Base-by-base conservation (phyloP, 2,329 filamentous ascomycete species). In the Ilyonectria destructans region DNA sequence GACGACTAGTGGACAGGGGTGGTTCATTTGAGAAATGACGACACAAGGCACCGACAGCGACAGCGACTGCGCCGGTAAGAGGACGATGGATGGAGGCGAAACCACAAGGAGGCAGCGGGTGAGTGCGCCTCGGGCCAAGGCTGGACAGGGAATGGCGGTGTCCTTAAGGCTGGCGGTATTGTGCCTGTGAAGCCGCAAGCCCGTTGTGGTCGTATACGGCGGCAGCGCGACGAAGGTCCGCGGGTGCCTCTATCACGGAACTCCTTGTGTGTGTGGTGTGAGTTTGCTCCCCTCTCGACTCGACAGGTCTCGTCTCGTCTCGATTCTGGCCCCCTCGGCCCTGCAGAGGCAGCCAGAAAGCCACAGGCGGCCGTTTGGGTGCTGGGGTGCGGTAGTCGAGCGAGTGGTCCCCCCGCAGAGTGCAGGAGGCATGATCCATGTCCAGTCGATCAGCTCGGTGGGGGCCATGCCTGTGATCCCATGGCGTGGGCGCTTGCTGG, bases 351-450 rank as follows among this genome's bases (percentile, higher is more conserved):
- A 54, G 31, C 51, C 49, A 21, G 49, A 54, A 13, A 35, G 51
- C 31, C 31, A 33, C 8, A 33, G 7, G 31, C 49, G 51, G 31
- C 51, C 51, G 51, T 54, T 35, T 6, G 29, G 19, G 51, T 35
- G 17, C 49, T 52, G 29, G 49, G 49, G 10, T 31, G 49, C 17
- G 17, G 29, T 12, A 31, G 49, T 33, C 31, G 49, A n/a, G 29
- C 31, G 12, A 31, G 29, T n/a, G 9, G 45, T 31, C n/a, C 48
- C 46, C 49, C 49, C 49, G 51, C 29, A 35, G 51, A 54, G 48
- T 31, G 40, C 37, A 55, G 40, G 46, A 67, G 64, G 64, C 64
- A 58, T 67, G 58, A 67, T 58, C 64, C 64, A 62, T 67, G 64
- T 49, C 58, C 26, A 23, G 37, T 48, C 64, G 64, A 67, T 67